Conservation (phyloP, 2,329 filamentous ascomycete species). For the Blastomyces parvus region DNA sequence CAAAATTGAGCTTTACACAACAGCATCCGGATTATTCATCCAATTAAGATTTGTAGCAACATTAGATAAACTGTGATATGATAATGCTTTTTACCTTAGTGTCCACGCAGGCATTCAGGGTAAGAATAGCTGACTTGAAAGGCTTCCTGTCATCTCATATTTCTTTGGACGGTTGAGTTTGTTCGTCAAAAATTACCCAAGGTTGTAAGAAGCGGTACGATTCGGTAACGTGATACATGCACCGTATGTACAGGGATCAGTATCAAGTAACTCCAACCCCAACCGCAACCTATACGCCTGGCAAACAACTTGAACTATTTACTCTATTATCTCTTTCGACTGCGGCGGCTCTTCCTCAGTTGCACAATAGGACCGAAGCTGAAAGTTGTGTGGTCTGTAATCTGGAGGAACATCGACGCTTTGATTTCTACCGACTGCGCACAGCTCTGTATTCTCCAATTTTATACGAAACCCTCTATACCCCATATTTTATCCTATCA, state of each 20-base stretch:
- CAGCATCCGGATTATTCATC: not conserved
- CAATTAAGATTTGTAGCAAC: not conserved
- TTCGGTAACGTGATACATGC: conserved; percentile 6
- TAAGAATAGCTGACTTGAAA: not conserved
- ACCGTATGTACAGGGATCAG: not conserved
- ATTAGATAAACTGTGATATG: not conserved
- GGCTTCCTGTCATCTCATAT: not conserved
- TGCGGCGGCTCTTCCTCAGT: not conserved
- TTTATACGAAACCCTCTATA: not conserved
- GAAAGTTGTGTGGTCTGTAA: not conserved
- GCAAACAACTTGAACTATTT: not conserved
- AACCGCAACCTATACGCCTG: not conserved
- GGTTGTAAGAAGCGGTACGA: not conserved
- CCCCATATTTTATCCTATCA: too few species aligned
- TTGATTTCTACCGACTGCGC: not conserved
- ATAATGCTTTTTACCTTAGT: not conserved
- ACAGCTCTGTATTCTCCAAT: not conserved
- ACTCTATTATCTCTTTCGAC: too few species aligned
- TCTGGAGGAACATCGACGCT: not conserved
- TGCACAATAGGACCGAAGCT: not conserved
- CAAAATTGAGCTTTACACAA: not conserved
- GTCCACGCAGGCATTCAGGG: too few species aligned
- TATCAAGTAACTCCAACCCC: too few species aligned
- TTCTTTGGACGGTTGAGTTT: not conserved
- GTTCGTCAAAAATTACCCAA: not conserved